Evolutionary conservation across 257 asterid genomes (phyloP).

Genomic region (Ballota nigra): DNA sequence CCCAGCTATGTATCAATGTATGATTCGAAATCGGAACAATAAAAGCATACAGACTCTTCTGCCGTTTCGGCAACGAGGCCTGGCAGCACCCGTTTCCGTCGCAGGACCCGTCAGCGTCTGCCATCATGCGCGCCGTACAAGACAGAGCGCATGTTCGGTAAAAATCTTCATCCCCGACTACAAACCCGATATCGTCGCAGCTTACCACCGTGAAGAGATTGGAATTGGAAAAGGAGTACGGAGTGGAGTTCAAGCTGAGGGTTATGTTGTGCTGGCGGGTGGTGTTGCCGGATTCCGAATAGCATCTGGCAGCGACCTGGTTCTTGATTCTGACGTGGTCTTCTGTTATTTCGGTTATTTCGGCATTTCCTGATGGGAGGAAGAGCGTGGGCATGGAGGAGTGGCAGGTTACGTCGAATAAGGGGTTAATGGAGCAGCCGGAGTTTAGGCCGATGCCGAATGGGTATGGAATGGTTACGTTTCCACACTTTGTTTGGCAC

Average conservation of each 20-base stretch:
- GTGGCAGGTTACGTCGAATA: conserved; percentile 41
- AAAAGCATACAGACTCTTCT: background rate
- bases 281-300: conserved; percentile 4
- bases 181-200: too few species aligned
- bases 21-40: conserved; percentile 3
- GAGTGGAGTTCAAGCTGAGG: background rate
- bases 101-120: conserved; percentile 6
- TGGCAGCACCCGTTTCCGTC: conserved; percentile 32
- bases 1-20: background rate
- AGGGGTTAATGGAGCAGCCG: conserved; percentile 30
- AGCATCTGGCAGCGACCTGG: conserved; percentile 23
- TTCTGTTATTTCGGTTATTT: conserved; percentile 22
- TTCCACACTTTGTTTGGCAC: conserved; percentile 36
- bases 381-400: conserved; percentile 28
- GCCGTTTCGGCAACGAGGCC: conserved; percentile 14
- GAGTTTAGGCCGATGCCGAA: conserved; percentile 33
- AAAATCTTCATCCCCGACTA: too few species aligned
- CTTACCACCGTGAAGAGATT: too few species aligned
- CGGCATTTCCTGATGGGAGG: conserved; percentile 9
- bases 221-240: conserved; percentile 7
- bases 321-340: conserved; percentile 11
- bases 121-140: background rate
- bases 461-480: conserved; percentile 31
- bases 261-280: background rate
- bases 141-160: too few species aligned